Evolutionary conservation across 2,329 filamentous ascomycete genomes (phyloP).

Genomic region (Chrysosporium queenslandicum): DNA sequence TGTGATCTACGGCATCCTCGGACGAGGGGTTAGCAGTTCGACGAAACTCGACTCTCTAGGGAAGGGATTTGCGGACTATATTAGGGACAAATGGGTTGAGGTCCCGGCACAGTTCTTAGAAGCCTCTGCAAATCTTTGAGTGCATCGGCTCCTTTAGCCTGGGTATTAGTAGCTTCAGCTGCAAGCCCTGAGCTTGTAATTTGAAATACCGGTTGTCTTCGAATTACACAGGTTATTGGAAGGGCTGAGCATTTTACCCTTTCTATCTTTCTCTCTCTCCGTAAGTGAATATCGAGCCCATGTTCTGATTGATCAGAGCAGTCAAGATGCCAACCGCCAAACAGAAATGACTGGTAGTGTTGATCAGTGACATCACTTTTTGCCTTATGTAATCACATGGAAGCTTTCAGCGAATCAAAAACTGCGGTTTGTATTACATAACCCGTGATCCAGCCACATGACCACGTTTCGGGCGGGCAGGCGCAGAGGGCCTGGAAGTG

Average conservation of each 20-base stretch:
- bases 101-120: slow-evolving; percentile 25
- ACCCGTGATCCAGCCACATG: slow-evolving; percentile 1
- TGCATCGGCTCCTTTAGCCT: too few species aligned
- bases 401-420: background rate
- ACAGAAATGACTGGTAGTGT: background rate
- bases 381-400: background rate
- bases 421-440: background rate
- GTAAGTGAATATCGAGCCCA: background rate
- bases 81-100: slow-evolving; percentile 38
- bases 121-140: background rate
- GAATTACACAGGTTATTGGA: too few species aligned
- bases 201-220: too few species aligned
- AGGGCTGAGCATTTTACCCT: too few species aligned
- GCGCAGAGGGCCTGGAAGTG: background rate
- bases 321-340: too few species aligned
- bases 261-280: too few species aligned
- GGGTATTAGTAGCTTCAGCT: too few species aligned
- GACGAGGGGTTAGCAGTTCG: slow-evolving; percentile 38
- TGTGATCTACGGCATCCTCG: slow-evolving; percentile 41
- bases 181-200: too few species aligned
- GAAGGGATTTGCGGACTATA: slow-evolving; percentile 37
- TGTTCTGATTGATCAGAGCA: too few species aligned
- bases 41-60: slow-evolving; percentile 8
- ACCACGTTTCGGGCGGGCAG: background rate
- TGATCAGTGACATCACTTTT: slow-evolving; percentile 1